These are phyloP conservation scores for Ajuga reptans DNA, from an alignment of 305 asterid genomes.

Conservation along the genomic window DNA sequence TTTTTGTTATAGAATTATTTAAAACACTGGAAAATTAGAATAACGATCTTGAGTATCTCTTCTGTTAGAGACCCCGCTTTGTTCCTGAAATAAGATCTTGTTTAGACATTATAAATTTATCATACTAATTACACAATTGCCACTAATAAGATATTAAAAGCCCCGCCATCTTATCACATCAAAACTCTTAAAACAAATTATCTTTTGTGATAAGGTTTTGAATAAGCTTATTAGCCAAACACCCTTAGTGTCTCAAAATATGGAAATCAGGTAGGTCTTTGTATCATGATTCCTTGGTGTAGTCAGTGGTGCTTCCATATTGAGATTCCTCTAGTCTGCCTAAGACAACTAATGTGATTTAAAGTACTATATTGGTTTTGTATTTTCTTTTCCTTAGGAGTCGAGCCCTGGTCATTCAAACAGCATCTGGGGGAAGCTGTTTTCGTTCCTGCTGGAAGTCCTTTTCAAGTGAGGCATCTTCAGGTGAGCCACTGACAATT, in stretches of 20 bases:
- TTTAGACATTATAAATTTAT: no score
- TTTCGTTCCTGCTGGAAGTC: conserved; percentile 89
- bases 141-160: not conserved
- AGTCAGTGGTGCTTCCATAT: not conserved
- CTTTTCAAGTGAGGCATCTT: conserved; percentile 85
- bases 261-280: not conserved
- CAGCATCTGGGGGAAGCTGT: conserved; percentile 84
- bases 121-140: not conserved
- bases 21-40: no score
- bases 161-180: not conserved
- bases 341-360: not conserved
- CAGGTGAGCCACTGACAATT: conserved; percentile 48
- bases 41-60: no score
- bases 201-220: not conserved
- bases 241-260: not conserved
- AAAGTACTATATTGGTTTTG: not conserved
- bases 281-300: not conserved
- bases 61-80: no score
- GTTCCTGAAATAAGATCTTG: no score
- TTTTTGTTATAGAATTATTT: no score
- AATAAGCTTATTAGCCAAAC: not conserved
- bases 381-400: conserved; percentile 39
- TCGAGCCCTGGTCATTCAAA: conserved; percentile 91
- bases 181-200: not conserved
- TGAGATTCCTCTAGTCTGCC: not conserved